Percentiles rank a stretch among this genome's conserved stretches.
Evolutionary conservation across 1,284 basidiomycete genomes (phyloP).

Genomic region (Afroboletus lepidellus): DNA sequence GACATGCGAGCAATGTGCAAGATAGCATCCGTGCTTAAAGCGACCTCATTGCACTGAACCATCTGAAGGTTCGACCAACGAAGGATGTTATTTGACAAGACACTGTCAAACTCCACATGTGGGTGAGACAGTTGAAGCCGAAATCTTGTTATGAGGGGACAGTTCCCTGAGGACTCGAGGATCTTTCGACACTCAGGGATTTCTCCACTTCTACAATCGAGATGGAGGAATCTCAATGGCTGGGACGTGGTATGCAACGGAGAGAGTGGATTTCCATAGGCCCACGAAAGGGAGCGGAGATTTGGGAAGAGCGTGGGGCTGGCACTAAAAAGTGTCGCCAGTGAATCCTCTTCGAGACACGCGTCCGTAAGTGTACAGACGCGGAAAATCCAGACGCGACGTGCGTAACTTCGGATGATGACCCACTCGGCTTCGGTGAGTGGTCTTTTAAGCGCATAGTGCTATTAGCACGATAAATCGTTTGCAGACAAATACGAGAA

Average conservation of each 20-base stretch:
- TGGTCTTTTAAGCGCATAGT: neutral
- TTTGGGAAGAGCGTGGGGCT: neutral
- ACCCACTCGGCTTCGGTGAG: neutral
- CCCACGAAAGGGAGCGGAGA: slow-evolving; percentile 2
- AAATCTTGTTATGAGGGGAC: neutral
- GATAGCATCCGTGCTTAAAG: neutral
- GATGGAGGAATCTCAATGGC: slow-evolving; percentile 1
- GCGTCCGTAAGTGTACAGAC: neutral
- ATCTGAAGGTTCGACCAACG: neutral
- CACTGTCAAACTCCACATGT: neutral
- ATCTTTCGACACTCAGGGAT: neutral
- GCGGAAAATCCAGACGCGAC: slow-evolving; percentile 1
- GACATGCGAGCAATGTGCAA: neutral
- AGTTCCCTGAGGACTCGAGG: neutral
- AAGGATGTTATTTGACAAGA: slow-evolving; percentile 1
- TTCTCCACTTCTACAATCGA: slow-evolving; percentile 1
- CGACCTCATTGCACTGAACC: neutral
- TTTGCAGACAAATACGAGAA: neutral
- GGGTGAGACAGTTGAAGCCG: neutral
- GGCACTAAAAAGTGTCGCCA: neutral
- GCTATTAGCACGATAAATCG: neutral
- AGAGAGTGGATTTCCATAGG: neutral
- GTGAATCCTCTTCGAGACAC: neutral
- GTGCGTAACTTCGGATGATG: neutral
- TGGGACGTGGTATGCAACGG: neutral